Evolutionary conservation across 202 grass and related monocot genomes (phyloP).

Genomic region (Miscanthus sacchariflorus): DNA sequence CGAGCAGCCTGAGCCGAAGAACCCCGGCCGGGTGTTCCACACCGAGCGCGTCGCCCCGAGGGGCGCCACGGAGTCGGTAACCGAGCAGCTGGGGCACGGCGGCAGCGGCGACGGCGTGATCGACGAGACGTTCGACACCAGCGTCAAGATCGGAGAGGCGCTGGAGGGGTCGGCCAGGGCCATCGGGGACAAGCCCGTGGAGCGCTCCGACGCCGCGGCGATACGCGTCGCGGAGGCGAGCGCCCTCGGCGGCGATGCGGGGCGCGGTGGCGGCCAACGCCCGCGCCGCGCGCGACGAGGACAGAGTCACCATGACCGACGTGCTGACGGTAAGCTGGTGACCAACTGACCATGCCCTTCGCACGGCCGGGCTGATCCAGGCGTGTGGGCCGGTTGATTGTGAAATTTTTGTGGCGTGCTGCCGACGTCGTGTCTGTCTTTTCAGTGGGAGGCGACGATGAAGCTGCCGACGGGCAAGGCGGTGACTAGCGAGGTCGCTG

Average conservation of each 20-base stretch:
- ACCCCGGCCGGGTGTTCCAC: slow-evolving; percentile 39
- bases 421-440: not conserved
- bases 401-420: not conserved
- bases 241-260: slow-evolving; percentile 4
- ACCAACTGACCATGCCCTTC: not conserved
- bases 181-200: slow-evolving; percentile 38
- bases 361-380: not conserved
- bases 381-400: not conserved
- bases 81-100: slow-evolving; percentile 24
- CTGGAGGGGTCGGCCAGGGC: slow-evolving; percentile 51
- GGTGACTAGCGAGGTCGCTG: slow-evolving; percentile 53
- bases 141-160: slow-evolving; percentile 50
- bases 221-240: slow-evolving; percentile 46
- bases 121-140: slow-evolving; percentile 26
- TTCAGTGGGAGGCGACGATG: slow-evolving; percentile 57
- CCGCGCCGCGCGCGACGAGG: slow-evolving; percentile 5
- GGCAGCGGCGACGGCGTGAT: slow-evolving; percentile 18
- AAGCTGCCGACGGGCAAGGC: slow-evolving; percentile 58
- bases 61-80: slow-evolving; percentile 34
- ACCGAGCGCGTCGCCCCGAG: slow-evolving; percentile 25
- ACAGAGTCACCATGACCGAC: slow-evolving; percentile 47
- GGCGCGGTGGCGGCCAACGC: slow-evolving; percentile 37
- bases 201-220: slow-evolving; percentile 50
- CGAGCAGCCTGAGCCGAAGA: not conserved
- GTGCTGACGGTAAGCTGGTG: slow-evolving; percentile 41